Base-by-base conservation (phyloP, 345 rosid species). In the Syzygium aromaticum region DNA sequence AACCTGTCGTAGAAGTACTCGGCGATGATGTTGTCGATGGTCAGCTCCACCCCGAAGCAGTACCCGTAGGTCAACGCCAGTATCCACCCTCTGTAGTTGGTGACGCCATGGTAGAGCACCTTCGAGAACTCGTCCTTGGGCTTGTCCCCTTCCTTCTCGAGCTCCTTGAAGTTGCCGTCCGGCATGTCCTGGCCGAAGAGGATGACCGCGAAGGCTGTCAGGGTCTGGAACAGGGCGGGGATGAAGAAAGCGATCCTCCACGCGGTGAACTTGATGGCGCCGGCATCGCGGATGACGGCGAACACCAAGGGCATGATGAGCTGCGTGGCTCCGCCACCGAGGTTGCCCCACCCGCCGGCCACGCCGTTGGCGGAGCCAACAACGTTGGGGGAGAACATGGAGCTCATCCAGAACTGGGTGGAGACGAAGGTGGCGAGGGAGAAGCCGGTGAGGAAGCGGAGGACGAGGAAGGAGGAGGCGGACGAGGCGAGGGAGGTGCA, bases 361-460 rank as follows among this genome's bases (percentile, higher is more conserved):
- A 95, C 90, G 1, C 96, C 99, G 38, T 97, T 97, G 21, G 98
- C 98, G 1, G 97, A 89, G 14, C 97, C 99, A 0, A 97, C 98
- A 3, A 96, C 95, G 0, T 91, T 90, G 17, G 93, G 87, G 0
- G 97, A 93, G 87, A 97, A 96, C 99, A 97, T 97, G 8, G 97
- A 94, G 91, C 98, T 96, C 99, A 96, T 97, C 98, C 99, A 97
- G 93, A 94, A 97, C 86, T 97, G 99, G 10, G 98, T 94, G n/a
- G 99, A 97, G 73, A 97, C 98, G 43, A 96, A 96, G 61, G 96
- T 95, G 51, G 98, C 93, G 0, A 95, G 92, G 15, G 99, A 95
- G 90, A 96, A 96, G 40, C 99, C 99, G 0, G 96, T 92, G 87
- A 93, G 94, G 88, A 96, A 96, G 0, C 99, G 90, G 13, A 96